Evolutionary conservation across 2,329 filamentous ascomycete genomes (phyloP).

Genomic region (Sarocladium oryzae): DNA sequence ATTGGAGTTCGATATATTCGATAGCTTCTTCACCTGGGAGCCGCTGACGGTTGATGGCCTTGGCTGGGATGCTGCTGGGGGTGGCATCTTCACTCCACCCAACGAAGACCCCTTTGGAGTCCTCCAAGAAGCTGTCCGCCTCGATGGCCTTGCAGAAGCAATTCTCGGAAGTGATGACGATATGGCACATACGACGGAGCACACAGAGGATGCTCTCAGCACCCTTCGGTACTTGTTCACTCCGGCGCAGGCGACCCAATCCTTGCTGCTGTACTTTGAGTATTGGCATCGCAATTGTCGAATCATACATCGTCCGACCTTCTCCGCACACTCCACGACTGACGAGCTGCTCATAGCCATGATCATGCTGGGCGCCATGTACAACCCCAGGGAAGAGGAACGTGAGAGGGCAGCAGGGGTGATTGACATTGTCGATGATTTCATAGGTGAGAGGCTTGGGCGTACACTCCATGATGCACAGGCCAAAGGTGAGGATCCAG

Average conservation of each 20-base stretch:
- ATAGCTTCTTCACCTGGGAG: neutral
- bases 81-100: neutral
- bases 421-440: neutral
- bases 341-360: neutral
- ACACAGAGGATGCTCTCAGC: neutral
- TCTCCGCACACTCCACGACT: neutral
- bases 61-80: neutral
- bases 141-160: neutral
- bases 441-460: neutral
- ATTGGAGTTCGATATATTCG: neutral
- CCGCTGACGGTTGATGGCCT: neutral
- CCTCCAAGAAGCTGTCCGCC: neutral
- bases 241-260: neutral
- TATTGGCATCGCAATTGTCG: neutral
- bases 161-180: neutral
- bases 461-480: neutral
- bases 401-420: neutral
- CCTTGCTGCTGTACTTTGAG: neutral
- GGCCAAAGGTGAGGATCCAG: too few species aligned
- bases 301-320: neutral
- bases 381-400: neutral
- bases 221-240: neutral
- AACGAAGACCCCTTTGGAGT: neutral
- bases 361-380: neutral
- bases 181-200: neutral